These are phyloP conservation scores for Sporisorium iseilematis-ciliati DNA, from an alignment of 1,284 basidiomycete species.

Conservation along the genomic window DNA sequence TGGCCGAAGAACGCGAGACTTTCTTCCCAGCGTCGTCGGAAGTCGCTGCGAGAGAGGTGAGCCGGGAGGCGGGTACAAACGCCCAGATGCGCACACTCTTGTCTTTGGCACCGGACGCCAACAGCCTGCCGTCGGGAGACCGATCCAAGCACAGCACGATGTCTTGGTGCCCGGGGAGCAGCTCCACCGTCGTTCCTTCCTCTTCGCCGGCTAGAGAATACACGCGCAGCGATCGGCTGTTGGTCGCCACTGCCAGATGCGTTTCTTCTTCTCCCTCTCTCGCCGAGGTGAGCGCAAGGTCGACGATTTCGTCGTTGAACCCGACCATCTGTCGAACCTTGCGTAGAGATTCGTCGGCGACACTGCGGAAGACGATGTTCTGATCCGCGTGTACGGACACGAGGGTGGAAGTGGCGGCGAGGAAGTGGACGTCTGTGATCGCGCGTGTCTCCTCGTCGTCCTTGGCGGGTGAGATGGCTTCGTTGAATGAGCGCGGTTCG, in stretches of 20 bases:
- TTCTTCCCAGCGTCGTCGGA: constrained; percentile 20
- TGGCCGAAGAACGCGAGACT: constrained; percentile 6
- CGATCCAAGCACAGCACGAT: constrained; percentile 88
- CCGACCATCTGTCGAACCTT: constrained; percentile 81
- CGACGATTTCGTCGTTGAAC: constrained; percentile 98
- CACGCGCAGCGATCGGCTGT: constrained; percentile 89
- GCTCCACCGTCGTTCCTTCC: constrained; percentile 49
- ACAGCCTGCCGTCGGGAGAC: constrained; percentile 77
- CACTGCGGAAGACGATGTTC: constrained; percentile 83
- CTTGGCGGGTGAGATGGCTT: constrained; percentile 15
- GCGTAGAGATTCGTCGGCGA: constrained; percentile 72
- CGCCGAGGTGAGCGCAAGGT: constrained; percentile 73
- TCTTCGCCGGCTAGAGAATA: constrained; percentile 74
- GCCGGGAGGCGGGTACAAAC: constrained; percentile 61
- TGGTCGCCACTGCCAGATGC: constrained; percentile 92
- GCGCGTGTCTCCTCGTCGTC: constrained; percentile 60
- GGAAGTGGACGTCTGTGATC: constrained; percentile 57
- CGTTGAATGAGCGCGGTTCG: constrained; percentile 37
- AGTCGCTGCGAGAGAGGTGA: not conserved
- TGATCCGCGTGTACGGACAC: constrained; percentile 92
- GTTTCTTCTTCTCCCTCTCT: constrained; percentile 72
- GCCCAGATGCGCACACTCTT: constrained; percentile 86
- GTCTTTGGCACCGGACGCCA: constrained; percentile 94
- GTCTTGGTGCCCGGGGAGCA: constrained; percentile 78
- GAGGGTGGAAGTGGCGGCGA: constrained; percentile 69